Conservation (phyloP, 345 rosid species). For the Iberis pinnata region DNA sequence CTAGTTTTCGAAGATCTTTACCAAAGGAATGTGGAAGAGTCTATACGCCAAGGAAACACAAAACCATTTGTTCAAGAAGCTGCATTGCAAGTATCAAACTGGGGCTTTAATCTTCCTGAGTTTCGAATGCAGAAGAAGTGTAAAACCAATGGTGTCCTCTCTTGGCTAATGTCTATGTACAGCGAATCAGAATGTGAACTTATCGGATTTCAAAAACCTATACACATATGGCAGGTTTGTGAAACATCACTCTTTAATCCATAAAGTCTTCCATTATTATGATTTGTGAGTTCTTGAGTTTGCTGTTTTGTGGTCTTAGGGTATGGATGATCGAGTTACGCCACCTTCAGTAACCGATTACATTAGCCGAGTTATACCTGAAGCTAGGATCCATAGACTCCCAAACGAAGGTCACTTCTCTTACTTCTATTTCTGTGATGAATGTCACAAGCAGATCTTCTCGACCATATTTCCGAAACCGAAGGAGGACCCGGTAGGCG, state of each 20-base stretch:
- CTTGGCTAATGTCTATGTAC: conserved; percentile 76
- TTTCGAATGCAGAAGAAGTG: conserved; percentile 66
- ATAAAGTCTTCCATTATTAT: conserved; percentile 4
- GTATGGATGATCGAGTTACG: conserved; percentile 66
- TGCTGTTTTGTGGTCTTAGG: conserved; percentile 36
- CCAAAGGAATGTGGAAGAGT: conserved; percentile 90
- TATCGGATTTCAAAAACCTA: conserved; percentile 62
- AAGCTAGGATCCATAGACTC: conserved; percentile 52
- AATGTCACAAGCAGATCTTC: conserved; percentile 68
- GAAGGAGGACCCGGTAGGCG: conserved; percentile 50
- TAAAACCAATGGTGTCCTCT: conserved; percentile 49
- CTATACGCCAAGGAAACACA: conserved; percentile 68
- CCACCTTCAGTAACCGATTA: conserved; percentile 61
- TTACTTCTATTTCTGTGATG: conserved; percentile 66
- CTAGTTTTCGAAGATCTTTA: conserved; percentile 61
- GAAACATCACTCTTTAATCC: neutral
- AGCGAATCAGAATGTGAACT: conserved; percentile 67
- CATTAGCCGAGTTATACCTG: conserved; percentile 67
- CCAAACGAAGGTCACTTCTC: conserved; percentile 87
- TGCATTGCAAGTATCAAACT: conserved; percentile 57
- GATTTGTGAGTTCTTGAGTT: conserved; percentile 8
- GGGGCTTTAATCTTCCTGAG: conserved; percentile 79
- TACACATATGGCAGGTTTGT: conserved; percentile 96
- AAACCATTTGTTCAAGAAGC: conserved; percentile 81
- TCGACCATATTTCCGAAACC: conserved; percentile 65